Evolutionary conservation across 352 stramenopile species (phyloP), one percentile per base, ranked within the genome.

Genomic region (Pythium phragmiticola): DNA sequence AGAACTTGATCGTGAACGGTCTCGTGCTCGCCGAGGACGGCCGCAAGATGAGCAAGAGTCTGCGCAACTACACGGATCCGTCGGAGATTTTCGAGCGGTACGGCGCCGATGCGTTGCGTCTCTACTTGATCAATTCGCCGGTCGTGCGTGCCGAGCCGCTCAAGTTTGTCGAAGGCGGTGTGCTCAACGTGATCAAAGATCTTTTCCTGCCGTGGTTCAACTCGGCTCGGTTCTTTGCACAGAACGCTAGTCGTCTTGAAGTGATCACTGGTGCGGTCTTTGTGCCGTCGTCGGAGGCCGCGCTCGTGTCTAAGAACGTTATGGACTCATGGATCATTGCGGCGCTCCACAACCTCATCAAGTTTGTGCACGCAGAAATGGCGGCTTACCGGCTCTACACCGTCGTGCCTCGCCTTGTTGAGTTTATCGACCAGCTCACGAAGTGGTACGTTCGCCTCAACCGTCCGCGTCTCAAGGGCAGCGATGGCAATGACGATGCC

Each of bases 381-480:
- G 79, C 80, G 43, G 96, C 94, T 6, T 99, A 99, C 80, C 93
- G 98, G 60, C 81, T 99, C 47, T 99, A 99, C 88, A 99, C 97
- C 54, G 98, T 99, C 55, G 91, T 99, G 73, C 97, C 97, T 16
- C 91, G 94, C 57, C 87, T 99, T 33, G 94, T 99, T 14, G 87
- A 89, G 63, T 99, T 99, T 72, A 98, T 99, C 49, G 94, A 97
- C 28, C 89, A 99, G 74, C 88, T 99, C 23, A 99, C 98, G 36
- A 99, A 99, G 82, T 99, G 96, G 96, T 99, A 99, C 78, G 96
- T 99, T 41, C 95, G 98, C 43, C 82, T 99, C 19, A 99, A 99
- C 84, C 94, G 98, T 45, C 88, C 95, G 59, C 92, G 98, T 16
- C 88, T 99, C 48, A 99, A 99, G 87, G 97, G 97, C 56, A 79